Evolutionary conservation across 2,329 filamentous ascomycete genomes (phyloP), one percentile per base, ranked within the genome.

Genomic region (Diaporthe helianthi): DNA sequence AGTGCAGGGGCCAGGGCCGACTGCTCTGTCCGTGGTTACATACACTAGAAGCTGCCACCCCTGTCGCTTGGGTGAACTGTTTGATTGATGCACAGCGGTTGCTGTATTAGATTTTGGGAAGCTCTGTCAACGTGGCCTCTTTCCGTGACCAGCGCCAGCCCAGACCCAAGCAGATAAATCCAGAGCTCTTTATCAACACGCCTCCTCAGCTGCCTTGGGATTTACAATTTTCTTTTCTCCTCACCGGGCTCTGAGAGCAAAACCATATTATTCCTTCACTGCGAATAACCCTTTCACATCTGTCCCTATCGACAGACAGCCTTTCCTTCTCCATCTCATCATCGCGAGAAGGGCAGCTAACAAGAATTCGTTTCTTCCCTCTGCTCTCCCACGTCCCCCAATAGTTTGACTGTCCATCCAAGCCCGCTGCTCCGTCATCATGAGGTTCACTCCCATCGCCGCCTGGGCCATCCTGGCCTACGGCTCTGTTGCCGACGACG

Each of bases 391-490:
- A 13, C 26, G 24, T 9, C 41, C 53, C n/a, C 65, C 65, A 65
- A 54, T 63, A 69, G 65, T 65, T 51, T 49, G 29, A 55, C 60
- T 54, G 4, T 2, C 55, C 4, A 12, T 29, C 53, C 54, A 51
- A 44, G 66, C 29, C 36, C 26, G 64, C n/a, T 66, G 63, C 63
- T 19, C 51, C 47, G 65, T 73, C 86, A 90, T 78, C 79, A 97
- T 97, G 93, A 93, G 92, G 89, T 89, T 97, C 83, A 91, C 92
- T 83, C 85, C 92, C 80, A 89, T 92, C 75, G 87, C 92, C 78
- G 91, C 93, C 79, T 92, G 92, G 77, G 89, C 92, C 76, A 81
- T 93, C 74, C 82, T 92, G 78, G 91, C 90, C 74, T 87, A 90
- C 80, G 88, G 89, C 74, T 90, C 90, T 77, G 86, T 89, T 74